Evolutionary conservation across 768 basidiomycete genomes (phyloP).

Genomic region (Sporobolomyces phaffii): DNA sequence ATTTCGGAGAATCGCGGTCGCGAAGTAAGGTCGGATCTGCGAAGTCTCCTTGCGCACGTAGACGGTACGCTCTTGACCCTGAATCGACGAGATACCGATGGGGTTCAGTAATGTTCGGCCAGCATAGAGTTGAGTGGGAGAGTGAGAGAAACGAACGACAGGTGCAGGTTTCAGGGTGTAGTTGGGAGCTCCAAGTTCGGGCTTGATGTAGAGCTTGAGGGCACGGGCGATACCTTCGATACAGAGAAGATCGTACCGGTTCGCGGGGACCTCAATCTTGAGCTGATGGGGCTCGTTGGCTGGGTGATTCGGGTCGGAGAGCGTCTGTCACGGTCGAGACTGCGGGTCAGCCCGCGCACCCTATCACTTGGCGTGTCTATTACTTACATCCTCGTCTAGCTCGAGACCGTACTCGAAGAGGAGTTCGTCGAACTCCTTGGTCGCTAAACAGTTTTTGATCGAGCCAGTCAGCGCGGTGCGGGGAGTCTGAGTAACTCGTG

Average conservation of each 20-base stretch:
- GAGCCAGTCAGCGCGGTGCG: slow-evolving; percentile 8
- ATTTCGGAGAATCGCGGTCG: slow-evolving; percentile 82
- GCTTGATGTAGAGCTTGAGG: slow-evolving; percentile 66
- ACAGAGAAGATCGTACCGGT: slow-evolving; percentile 96
- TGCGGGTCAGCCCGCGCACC: no score
- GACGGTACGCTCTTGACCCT: slow-evolving; percentile 53
- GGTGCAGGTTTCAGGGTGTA: slow-evolving; percentile 32
- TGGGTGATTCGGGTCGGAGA: slow-evolving; percentile 33
- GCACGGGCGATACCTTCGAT: slow-evolving; percentile 90
- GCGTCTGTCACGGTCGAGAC: slow-evolving; percentile 35
- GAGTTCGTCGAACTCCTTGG: slow-evolving; percentile 88
- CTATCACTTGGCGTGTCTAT: no score
- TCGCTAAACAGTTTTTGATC: slow-evolving; percentile 54
- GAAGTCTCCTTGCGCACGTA: slow-evolving; percentile 70
- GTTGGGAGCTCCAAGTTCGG: slow-evolving; percentile 26
- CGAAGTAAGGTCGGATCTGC: slow-evolving; percentile 81
- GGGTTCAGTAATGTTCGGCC: no score
- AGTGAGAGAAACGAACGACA: slow-evolving; percentile 50
- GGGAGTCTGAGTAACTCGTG: no score
- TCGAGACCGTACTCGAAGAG: slow-evolving; percentile 97
- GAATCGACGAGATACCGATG: no score
- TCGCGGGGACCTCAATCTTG: slow-evolving; percentile 98
- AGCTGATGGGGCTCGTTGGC: slow-evolving; percentile 61
- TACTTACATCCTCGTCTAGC: slow-evolving; percentile 83
- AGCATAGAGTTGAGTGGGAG: slow-evolving; percentile 50